Percentiles rank a stretch among this genome's conserved stretches.
Evolutionary conservation across 2,329 filamentous ascomycete species (phyloP).

Genomic region (Colletotrichum liriopes): DNA sequence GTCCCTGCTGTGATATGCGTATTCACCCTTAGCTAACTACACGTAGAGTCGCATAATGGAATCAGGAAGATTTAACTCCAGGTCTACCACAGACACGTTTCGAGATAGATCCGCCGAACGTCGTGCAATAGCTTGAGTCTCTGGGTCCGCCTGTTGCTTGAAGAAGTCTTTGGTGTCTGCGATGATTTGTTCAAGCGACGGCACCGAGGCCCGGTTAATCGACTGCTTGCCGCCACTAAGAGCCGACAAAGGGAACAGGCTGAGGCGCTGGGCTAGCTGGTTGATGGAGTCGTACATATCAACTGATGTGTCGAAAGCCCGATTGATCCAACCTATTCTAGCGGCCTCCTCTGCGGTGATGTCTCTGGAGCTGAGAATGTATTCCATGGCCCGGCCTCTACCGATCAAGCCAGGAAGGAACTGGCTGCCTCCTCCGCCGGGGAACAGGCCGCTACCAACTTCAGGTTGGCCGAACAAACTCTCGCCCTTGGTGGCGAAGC

Average conservation of each 20-base stretch:
- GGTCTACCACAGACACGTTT: not conserved
- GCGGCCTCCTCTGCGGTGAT: slow-evolving; percentile 1
- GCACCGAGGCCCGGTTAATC: slow-evolving; percentile 7
- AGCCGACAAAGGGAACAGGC: not conserved
- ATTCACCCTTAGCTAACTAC: too few relatives aligned
- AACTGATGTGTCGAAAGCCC: not conserved
- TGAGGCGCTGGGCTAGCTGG: not conserved
- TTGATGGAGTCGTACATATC: not conserved
- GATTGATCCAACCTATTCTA: slow-evolving; percentile 1
- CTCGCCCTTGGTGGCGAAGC: slow-evolving; percentile 8
- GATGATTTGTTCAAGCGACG: not conserved
- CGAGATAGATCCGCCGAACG: not conserved
- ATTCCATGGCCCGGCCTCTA: slow-evolving; percentile 9
- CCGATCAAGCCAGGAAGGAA: not conserved
- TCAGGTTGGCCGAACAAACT: not conserved
- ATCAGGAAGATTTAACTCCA: not conserved
- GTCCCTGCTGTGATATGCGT: too few relatives aligned
- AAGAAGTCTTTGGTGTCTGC: not conserved
- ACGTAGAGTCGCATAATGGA: not conserved
- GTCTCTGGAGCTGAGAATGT: not conserved
- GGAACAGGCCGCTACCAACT: not conserved
- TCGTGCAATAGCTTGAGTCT: not conserved
- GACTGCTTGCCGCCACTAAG: not conserved
- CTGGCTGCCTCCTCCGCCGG: not conserved
- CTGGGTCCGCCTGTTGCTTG: not conserved